Conservation (phyloP, 2,329 filamentous ascomycete species). For the Fusarium chlamydosporum region DNA sequence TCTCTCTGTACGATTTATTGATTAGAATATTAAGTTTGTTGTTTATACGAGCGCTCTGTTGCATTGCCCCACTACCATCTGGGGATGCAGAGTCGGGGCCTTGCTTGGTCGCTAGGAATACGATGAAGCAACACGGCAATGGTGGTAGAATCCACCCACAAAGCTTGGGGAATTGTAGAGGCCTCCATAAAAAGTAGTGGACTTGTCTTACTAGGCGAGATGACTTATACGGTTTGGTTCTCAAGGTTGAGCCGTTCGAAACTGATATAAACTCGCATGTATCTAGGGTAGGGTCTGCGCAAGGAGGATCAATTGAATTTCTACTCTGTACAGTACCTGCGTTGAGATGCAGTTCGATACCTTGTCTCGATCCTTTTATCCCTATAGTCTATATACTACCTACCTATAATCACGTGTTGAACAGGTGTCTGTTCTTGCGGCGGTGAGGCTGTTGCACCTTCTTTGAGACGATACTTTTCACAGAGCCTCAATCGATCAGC, state of each 20-base stretch:
- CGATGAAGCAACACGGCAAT: neutral
- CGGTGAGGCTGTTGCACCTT: neutral
- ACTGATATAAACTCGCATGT: neutral
- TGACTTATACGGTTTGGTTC: neutral
- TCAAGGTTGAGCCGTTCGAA: neutral
- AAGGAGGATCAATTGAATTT: neutral
- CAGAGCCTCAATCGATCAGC: neutral
- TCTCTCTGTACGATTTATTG: slow-evolving; percentile 28
- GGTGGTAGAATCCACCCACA: neutral
- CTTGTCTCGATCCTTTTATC: neutral
- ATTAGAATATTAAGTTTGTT: slow-evolving; percentile 12
- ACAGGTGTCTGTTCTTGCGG: too few relatives aligned
- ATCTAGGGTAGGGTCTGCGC: neutral
- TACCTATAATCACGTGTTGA: too few relatives aligned
- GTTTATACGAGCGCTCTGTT: slow-evolving; percentile 18
- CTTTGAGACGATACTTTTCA: too few relatives aligned
- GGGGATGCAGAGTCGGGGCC: neutral
- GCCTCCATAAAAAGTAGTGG: slow-evolving; percentile 1
- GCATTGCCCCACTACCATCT: neutral
- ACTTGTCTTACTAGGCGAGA: neutral
- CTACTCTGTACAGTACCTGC: neutral
- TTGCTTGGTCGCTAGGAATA: neutral
- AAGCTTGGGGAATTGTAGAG: neutral
- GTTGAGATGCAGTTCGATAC: neutral
- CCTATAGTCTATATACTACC: neutral